Conservation (phyloP, 352 stramenopile genomes). For the Ophiocytium majus region DNA sequence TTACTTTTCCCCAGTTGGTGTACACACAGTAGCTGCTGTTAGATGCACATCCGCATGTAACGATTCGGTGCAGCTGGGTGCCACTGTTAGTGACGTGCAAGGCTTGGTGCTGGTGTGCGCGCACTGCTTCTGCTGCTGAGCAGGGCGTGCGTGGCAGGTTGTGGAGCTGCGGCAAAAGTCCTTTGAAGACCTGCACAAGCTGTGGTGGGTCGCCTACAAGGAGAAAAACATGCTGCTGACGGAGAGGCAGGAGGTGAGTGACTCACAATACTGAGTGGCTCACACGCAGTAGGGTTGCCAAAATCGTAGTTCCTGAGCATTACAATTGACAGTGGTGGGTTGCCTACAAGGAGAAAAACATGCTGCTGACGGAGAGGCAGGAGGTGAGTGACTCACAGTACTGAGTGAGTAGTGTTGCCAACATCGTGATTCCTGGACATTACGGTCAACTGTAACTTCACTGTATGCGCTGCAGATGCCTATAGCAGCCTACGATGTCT, state of each 20-base stretch:
- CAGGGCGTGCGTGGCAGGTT: conserved; percentile 86
- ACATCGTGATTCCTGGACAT: no score
- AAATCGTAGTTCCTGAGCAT: background rate
- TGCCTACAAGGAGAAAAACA: conserved; percentile 95
- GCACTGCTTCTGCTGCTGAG: background rate
- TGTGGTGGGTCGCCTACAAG: conserved; percentile 95
- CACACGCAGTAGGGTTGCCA: background rate
- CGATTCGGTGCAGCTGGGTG: no score
- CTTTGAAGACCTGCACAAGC: conserved; percentile 96
- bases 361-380: conserved; percentile 82
- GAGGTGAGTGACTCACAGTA: background rate
- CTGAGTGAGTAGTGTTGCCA: background rate
- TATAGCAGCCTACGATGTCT: no score
- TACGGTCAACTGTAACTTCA: no score
- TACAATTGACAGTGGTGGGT: conserved; percentile 72
- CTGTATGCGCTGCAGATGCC: background rate
- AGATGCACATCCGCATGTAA: no score
- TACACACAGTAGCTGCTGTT: no score
- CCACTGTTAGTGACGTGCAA: no score
- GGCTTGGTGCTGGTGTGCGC: background rate
- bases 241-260: conserved; percentile 60
- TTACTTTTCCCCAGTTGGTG: no score
- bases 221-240: conserved; percentile 95
- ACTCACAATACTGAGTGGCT: background rate
- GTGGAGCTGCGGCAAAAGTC: conserved; percentile 93